A percentile compares a stretch with the other conserved stretches of the same genome.
These are phyloP conservation scores for Ramichloridium luteum DNA, from an alignment of 2,329 filamentous ascomycete species.

Conservation along the genomic window DNA sequence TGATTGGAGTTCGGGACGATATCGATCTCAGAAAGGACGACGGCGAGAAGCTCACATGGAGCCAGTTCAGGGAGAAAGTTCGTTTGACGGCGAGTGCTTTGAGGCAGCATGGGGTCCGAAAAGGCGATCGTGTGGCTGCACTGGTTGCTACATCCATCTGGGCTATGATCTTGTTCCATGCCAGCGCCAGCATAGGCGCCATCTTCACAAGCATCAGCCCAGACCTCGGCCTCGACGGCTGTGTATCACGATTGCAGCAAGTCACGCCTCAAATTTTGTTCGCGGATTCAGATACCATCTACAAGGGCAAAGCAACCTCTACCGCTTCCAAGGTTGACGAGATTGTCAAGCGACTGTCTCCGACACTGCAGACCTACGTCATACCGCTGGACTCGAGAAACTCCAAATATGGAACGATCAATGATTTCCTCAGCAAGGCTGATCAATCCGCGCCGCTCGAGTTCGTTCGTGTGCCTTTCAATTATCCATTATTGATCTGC, in stretches of 20 bases:
- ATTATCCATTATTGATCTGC: conserved; percentile 32
- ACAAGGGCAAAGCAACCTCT: conserved; percentile 28
- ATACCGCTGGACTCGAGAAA: conserved; percentile 16
- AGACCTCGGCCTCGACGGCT: conserved; percentile 29
- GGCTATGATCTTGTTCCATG: conserved; percentile 31
- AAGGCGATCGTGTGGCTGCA: conserved; percentile 30
- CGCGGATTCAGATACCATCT: conserved; percentile 29
- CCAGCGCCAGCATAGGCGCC: conserved; percentile 30
- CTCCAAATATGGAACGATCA: conserved; percentile 17
- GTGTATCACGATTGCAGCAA: conserved; percentile 29
- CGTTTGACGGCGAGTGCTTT: conserved; percentile 28
- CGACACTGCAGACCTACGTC: conserved; percentile 18
- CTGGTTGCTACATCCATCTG: conserved; percentile 33
- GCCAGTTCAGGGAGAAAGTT: conserved; percentile 28
- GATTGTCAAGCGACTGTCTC: conserved; percentile 21
- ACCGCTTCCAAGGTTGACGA: conserved; percentile 23
- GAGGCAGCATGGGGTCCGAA: conserved; percentile 25
- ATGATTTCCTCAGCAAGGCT: conserved; percentile 25
- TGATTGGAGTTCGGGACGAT: conserved; percentile 31
- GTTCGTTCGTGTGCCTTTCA: conserved; percentile 30
- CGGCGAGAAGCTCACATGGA: conserved; percentile 30
- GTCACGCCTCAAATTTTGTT: conserved; percentile 31
- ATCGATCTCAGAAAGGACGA: conserved; percentile 20
- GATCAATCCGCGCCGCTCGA: conserved; percentile 21
- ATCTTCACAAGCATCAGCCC: conserved; percentile 35